phyloP scores from a whole-genome alignment of 352 stramenopile genomes.

The Phytophthora nicotianae region DNA sequence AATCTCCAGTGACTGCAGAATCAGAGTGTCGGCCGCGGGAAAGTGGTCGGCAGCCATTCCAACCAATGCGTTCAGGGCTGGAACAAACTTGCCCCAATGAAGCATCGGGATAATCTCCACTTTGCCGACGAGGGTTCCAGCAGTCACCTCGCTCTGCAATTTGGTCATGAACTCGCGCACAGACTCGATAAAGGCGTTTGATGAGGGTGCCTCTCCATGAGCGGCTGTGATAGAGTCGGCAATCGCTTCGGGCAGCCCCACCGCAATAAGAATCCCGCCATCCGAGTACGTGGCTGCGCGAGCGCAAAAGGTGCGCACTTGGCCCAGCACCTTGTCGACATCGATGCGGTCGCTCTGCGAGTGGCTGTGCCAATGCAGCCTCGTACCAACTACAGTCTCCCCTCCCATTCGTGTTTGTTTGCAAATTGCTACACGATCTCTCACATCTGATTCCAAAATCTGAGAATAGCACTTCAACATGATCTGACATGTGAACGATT shows the following conservation, averaged over 20 bases:
- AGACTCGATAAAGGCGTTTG: conserved; percentile 42
- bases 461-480: conserved; percentile 20
- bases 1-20: conserved; percentile 94
- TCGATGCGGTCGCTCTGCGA: conserved; percentile 48
- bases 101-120: conserved; percentile 90
- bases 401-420: conserved; percentile 15
- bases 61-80: conserved; percentile 95
- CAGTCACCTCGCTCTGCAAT: conserved; percentile 34
- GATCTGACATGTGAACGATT: neutral
- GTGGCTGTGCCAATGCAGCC: conserved; percentile 79
- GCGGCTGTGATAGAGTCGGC: conserved; percentile 9
- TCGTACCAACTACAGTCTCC: conserved; percentile 57
- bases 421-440: neutral
- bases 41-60: conserved; percentile 66
- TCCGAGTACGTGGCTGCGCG: conserved; percentile 57
- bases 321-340: conserved; percentile 44
- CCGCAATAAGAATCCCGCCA: conserved; percentile 57
- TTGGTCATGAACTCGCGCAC: conserved; percentile 46
- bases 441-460: conserved; percentile 23
- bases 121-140: conserved; percentile 18
- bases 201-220: conserved; percentile 9
- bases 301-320: conserved; percentile 56
- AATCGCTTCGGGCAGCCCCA: conserved; percentile 40
- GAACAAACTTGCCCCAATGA: conserved; percentile 95
- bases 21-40: conserved; percentile 52